Percentiles rank a stretch among this genome's conserved stretches.
phyloP scores from a whole-genome alignment of 768 basidiomycete species.

The Botryobasidium botryosum region DNA sequence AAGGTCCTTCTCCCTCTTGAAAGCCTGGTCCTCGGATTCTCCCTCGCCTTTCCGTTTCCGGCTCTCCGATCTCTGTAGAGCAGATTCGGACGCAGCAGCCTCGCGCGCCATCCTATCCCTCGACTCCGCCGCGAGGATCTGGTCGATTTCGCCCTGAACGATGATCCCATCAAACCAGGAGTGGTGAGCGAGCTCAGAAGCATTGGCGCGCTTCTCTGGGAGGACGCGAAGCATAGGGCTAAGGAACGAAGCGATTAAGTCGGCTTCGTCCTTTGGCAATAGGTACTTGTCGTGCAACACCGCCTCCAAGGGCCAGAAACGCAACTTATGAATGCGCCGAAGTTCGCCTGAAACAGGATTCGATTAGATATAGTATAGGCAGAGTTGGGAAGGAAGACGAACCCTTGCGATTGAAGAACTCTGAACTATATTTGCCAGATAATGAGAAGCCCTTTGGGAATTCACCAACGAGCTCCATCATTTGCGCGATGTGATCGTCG shows the following conservation, averaged over 20 bases:
- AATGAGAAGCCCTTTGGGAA: constrained; percentile 71
- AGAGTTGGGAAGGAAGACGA: constrained; percentile 14
- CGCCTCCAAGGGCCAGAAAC: constrained; percentile 72
- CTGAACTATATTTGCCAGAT: constrained; percentile 79
- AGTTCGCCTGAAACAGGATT: constrained; percentile 43
- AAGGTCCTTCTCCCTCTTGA: constrained; percentile 3
- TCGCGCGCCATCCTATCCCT: constrained; percentile 21
- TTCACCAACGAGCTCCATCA: constrained; percentile 90
- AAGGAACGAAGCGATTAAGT: constrained; percentile 63
- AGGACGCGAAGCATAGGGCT: constrained; percentile 80
- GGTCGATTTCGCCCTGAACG: constrained; percentile 82
- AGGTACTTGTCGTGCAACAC: constrained; percentile 93
- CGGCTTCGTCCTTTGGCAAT: constrained; percentile 69
- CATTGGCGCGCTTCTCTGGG: constrained; percentile 78
- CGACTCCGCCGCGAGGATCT: constrained; percentile 47
- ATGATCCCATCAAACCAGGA: constrained; percentile 71
- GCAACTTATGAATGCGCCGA: constrained; percentile 83
- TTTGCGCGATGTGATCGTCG: constrained; percentile 94
- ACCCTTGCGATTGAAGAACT: constrained; percentile 97
- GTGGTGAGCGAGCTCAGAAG: constrained; percentile 71
- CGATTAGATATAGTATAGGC: not conserved
- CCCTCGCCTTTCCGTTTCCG: not conserved
- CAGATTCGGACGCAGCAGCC: not conserved
- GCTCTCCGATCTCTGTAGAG: not conserved
- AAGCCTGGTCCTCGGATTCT: not conserved